Conservation (phyloP, 2,329 filamentous ascomycete genomes). For the Aotearoamyces nothofagi region DNA sequence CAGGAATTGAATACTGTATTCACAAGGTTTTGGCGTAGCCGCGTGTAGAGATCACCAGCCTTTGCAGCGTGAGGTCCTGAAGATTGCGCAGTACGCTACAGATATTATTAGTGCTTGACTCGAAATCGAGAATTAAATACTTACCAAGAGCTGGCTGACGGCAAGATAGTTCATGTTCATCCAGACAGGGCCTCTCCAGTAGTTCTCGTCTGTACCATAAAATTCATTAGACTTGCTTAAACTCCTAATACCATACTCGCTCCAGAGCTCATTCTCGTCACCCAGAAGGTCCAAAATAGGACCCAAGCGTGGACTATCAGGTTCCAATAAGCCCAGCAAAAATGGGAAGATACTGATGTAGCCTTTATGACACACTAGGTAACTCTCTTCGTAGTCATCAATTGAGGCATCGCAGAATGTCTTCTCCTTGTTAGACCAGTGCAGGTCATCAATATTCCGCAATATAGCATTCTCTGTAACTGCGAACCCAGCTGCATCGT, state of each 20-base stretch:
- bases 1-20: constrained; percentile 79
- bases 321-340: constrained; percentile 62
- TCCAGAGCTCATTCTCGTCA: constrained; percentile 81
- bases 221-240: constrained; percentile 69
- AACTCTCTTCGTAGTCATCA: constrained; percentile 84
- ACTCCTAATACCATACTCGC: constrained; percentile 73
- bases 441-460: constrained; percentile 79
- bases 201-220: constrained; percentile 88
- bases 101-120: too few relatives aligned
- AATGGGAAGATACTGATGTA: constrained; percentile 93
- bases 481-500: constrained; percentile 61
- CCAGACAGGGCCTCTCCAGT: constrained; percentile 93
- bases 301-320: constrained; percentile 60
- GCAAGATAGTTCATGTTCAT: constrained; percentile 92
- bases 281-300: constrained; percentile 63
- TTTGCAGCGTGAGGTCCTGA: constrained; percentile 51
- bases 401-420: constrained; percentile 93
- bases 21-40: constrained; percentile 70
- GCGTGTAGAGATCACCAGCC: constrained; percentile 59
- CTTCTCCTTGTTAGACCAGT: constrained; percentile 71
- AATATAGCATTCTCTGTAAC: constrained; percentile 63
- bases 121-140: too few relatives aligned
- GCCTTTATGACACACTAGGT: constrained; percentile 87
- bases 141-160: constrained; percentile 61
- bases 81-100: constrained; percentile 27